Conservation (phyloP, 805 yeast genomes). For the Candida ovalis region DNA sequence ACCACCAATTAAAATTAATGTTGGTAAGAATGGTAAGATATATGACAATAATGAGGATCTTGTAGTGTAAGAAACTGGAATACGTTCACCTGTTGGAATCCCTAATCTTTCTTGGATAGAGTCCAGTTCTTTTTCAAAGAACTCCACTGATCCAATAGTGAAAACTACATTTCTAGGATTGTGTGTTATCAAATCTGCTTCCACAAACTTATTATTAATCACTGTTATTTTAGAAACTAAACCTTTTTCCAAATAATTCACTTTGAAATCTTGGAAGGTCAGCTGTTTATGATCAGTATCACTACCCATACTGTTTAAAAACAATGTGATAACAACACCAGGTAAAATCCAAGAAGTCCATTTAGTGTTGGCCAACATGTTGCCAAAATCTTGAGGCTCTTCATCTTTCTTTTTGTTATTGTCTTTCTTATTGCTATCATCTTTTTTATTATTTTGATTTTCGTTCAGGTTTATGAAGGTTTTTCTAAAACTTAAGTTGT, state of each 20-base stretch:
- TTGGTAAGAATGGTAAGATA: slow-evolving; percentile 79
- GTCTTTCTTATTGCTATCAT: background rate
- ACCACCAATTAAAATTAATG: slow-evolving; percentile 83
- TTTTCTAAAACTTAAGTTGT: background rate
- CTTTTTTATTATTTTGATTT: background rate
- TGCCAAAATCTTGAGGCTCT: background rate
- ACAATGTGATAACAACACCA: slow-evolving; percentile 21
- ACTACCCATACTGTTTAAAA: slow-evolving; percentile 16
- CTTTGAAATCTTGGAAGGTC: slow-evolving; percentile 89
- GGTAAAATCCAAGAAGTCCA: slow-evolving; percentile 28
- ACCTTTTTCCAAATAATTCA: slow-evolving; percentile 70
- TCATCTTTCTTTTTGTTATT: background rate
- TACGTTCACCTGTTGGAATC: slow-evolving; percentile 56
- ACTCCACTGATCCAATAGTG: slow-evolving; percentile 84
- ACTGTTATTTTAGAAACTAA: slow-evolving; percentile 71
- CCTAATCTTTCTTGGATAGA: slow-evolving; percentile 69
- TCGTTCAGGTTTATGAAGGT: background rate
- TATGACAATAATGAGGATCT: slow-evolving; percentile 66
- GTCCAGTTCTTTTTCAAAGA: slow-evolving; percentile 76
- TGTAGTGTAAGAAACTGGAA: slow-evolving; percentile 78
- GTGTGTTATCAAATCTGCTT: slow-evolving; percentile 47
- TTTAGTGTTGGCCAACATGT: slow-evolving; percentile 8
- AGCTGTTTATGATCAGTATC: slow-evolving; percentile 37
- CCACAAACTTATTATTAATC: slow-evolving; percentile 71
- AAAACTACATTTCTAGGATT: slow-evolving; percentile 42